Evolutionary conservation across 345 rosid species (phyloP), one percentile per base, ranked within the genome.

Genomic region (Salix dunnii): DNA sequence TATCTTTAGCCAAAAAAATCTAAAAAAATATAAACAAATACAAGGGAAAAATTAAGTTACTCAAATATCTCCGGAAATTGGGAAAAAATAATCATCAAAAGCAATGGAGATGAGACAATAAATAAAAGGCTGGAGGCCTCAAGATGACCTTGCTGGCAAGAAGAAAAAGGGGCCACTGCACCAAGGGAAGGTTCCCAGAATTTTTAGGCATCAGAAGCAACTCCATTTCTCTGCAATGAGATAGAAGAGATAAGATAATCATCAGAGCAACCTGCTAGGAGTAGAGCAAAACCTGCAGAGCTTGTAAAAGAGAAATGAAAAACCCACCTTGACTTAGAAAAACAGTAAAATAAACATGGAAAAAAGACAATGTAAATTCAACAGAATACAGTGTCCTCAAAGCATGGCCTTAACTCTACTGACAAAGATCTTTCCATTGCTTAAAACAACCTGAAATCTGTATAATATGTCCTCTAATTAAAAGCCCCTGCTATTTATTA

Each of bases 111-210:
- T 46, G 20, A 33, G 70, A 35, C 63, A 27, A 71, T 43, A 75
- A 80, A 62, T 10, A 43, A 17, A 43, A 10, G 25, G 17, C 42
- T 31, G 2, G n/a, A 63, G 51, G 36, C 55, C 43, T 11, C 72
- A 67, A 76, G 69, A 71, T 76, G 73, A 93, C 99, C 98, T 95
- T 96, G 93, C 97, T 96, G 73, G 97, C 88, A 85, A 96, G 99
- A 85, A 96, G 98, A 88, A 96, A 96, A 68, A 93, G 96, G 21
- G 99, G 99, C 98, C 96, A 96, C 82, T 93, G 98, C 68, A 96
- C 91, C 84, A 96, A 77, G 20, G 87, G 87, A 64, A 93, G 92
- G 74, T 82, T 85, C 74, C 96, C 94, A 63, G 98, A 88, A 90
- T 93, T 96, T 83, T 85, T 92, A 36, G 99, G 98, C 98, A 96